A percentile compares a stretch with the other conserved stretches of the same genome.
These are phyloP conservation scores for Penicillium psychrofluorescens DNA, from an alignment of 495 filamentous ascomycete species.

Conservation along the genomic window DNA sequence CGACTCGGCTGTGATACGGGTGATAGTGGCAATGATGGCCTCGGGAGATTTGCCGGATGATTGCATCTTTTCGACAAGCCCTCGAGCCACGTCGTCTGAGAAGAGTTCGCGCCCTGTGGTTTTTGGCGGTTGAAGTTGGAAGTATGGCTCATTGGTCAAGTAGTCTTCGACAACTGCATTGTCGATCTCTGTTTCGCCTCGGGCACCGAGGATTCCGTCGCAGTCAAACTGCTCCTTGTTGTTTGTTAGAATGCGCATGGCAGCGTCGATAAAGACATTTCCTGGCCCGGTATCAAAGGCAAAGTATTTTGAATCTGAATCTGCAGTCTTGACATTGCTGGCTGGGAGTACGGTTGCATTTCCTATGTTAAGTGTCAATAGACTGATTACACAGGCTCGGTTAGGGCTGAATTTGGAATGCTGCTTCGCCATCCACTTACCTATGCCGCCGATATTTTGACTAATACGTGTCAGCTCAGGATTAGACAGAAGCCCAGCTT, in stretches of 20 bases:
- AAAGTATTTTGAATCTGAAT: too few relatives aligned
- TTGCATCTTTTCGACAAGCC: conserved; percentile 31
- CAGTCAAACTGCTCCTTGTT: conserved; percentile 19
- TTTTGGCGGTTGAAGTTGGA: conserved; percentile 38
- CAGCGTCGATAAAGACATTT: conserved; percentile 25
- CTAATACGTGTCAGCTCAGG: conserved; percentile 42
- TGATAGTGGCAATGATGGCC: conserved; percentile 44
- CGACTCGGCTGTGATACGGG: conserved; percentile 43
- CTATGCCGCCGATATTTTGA: conserved; percentile 50
- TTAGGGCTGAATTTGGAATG: conserved; percentile 38
- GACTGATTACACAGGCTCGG: conserved; percentile 26
- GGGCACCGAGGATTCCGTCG: conserved; percentile 37
- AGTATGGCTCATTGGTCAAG: conserved; percentile 36
- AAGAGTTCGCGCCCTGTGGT: conserved; percentile 49
- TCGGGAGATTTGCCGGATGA: conserved; percentile 21
- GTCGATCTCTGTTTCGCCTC: conserved; percentile 28
- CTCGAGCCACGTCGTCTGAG: conserved; percentile 35
- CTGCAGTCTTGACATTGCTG: too few relatives aligned
- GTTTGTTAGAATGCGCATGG: conserved; percentile 15
- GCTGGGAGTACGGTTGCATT: too few relatives aligned
- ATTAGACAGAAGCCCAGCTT: conserved; percentile 42
- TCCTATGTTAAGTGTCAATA: too few relatives aligned
- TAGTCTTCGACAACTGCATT: conserved; percentile 43
- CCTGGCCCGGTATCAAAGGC: conserved; percentile 9
- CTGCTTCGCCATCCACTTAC: conserved; percentile 35